These are phyloP conservation scores for Cercophora samala DNA, from an alignment of 495 filamentous ascomycete species.

Conservation along the genomic window DNA sequence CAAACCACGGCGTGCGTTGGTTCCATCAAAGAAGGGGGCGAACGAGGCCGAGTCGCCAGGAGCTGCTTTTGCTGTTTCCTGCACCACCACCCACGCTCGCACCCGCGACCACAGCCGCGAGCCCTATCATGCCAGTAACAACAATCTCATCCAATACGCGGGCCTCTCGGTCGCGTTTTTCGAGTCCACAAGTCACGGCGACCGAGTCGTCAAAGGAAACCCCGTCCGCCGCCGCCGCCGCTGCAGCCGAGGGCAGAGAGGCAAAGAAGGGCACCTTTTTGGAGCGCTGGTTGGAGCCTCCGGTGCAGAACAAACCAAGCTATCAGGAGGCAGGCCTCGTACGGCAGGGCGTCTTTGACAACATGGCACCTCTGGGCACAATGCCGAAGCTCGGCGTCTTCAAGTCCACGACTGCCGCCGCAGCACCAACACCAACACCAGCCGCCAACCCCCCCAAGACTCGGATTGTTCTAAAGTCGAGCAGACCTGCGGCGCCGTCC, in stretches of 20 bases:
- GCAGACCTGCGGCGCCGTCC: constrained; percentile 22
- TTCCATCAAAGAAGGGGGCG: constrained; percentile 33
- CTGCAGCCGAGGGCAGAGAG: constrained; percentile 27
- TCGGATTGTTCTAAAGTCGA: constrained; percentile 41
- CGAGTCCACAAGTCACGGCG: constrained; percentile 50
- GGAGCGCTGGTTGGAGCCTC: constrained; percentile 69
- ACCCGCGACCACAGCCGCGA: constrained; percentile 7
- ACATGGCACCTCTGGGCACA: constrained; percentile 67
- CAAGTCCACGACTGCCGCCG: constrained; percentile 34
- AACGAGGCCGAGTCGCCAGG: constrained; percentile 17
- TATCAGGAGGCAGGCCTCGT: constrained; percentile 65
- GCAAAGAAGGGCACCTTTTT: constrained; percentile 37
- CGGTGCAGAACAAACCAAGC: constrained; percentile 62
- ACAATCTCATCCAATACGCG: constrained; percentile 31
- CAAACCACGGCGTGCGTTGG: constrained; percentile 16
- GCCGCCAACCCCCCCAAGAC: constrained; percentile 22
- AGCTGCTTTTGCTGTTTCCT: constrained; percentile 11
- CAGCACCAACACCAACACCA: neutral
- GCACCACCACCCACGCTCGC: constrained; percentile 10
- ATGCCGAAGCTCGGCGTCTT: constrained; percentile 52
- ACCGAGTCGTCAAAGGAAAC: constrained; percentile 27
- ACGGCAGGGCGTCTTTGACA: constrained; percentile 61
- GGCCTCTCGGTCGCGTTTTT: constrained; percentile 50
- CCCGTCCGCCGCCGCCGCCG: constrained; percentile 6
- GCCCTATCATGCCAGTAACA: constrained; percentile 30